Base-by-base conservation (phyloP, 1,284 basidiomycete genomes). In the Sanghuangporus weigelae region DNA sequence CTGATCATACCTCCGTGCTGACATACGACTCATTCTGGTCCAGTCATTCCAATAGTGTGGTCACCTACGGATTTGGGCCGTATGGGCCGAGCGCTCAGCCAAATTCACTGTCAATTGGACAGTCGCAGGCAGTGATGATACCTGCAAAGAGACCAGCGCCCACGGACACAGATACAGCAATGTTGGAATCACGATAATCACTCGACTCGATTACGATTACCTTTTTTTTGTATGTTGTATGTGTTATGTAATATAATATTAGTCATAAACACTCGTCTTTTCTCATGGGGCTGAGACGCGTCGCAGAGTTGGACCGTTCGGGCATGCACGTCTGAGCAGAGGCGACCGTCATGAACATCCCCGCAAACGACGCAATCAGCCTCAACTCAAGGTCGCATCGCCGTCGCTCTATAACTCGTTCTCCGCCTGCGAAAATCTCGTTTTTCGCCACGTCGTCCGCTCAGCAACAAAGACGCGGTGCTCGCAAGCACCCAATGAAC, bases 301-400 rank as follows among this genome's bases (percentile, higher is more conserved):
- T 49, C 48, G 16, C 14, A 54, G 53, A 54, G 53, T 16, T 31
- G 36, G 31, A 54, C 53, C 31, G 11, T 54, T 54, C 36, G 53
- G 53, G 53, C 38, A 46, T 55, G 53, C 36, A 23, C 16, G 14
- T n/a, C 44, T 46, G 14, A 46, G 4, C 44, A n/a, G 26, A 56
- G 21, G 67, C 50, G 59, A 57, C 42, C 50, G 8, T 16, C 63
- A 81, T 81, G 81, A 74, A 76, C 3, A 71, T 81, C 56, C 81
- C 81, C 64, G 79, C 81, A 62, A 81, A 78, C 73, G 81, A 83
- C 75, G 81, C 78, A 14, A 81, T 82, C 60, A 79, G 79, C 23
- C 77, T 83, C 12, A 64, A 67, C 58, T 66, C 68, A n/a, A 69
- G 70, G 26, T 72, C 73, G 54, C 77, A 77, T 60, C 73, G 74